These are phyloP conservation scores for Calonectria pseudoreteaudii DNA, from an alignment of 2,329 filamentous ascomycete species.

Conservation along the genomic window DNA sequence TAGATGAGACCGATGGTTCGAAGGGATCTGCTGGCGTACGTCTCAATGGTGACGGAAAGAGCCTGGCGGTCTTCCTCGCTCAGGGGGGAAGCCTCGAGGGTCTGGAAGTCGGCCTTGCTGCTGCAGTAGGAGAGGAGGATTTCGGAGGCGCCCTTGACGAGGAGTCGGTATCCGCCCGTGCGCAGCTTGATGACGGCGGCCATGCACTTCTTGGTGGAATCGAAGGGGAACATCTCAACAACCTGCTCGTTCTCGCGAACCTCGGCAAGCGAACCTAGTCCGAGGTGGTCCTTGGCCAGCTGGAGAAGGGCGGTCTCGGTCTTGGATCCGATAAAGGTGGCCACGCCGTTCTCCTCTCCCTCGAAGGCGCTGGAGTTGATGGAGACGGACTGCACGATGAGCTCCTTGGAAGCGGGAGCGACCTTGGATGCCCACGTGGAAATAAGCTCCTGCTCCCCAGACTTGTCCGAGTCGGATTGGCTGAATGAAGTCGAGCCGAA, in stretches of 20 bases:
- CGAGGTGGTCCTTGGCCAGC: constrained; percentile 60
- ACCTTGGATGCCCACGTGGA: constrained; percentile 11
- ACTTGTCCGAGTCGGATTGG: neutral
- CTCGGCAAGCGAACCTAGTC: constrained; percentile 58
- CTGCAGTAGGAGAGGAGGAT: constrained; percentile 60
- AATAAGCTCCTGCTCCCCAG: neutral
- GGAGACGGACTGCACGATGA: constrained; percentile 56
- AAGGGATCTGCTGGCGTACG: constrained; percentile 73
- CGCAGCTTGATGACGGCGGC: constrained; percentile 61
- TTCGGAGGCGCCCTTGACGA: constrained; percentile 68
- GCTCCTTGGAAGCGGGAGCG: constrained; percentile 44
- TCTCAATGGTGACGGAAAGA: constrained; percentile 54
- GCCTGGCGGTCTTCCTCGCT: constrained; percentile 44
- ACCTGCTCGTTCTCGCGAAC: constrained; percentile 57
- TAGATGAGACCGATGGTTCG: constrained; percentile 80
- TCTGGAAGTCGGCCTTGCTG: constrained; percentile 42
- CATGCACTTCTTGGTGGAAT: constrained; percentile 66
- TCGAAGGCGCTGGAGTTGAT: constrained; percentile 72
- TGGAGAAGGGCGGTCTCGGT: constrained; percentile 66
- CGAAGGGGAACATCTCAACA: constrained; percentile 63
- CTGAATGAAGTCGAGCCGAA: constrained; percentile 33
- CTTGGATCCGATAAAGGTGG: constrained; percentile 64
- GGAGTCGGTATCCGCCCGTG: constrained; percentile 53
- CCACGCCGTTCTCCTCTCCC: constrained; percentile 54
- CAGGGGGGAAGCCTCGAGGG: constrained; percentile 62